phyloP scores from a whole-genome alignment of 2,329 filamentous ascomycete species.

The Capronia americana region DNA sequence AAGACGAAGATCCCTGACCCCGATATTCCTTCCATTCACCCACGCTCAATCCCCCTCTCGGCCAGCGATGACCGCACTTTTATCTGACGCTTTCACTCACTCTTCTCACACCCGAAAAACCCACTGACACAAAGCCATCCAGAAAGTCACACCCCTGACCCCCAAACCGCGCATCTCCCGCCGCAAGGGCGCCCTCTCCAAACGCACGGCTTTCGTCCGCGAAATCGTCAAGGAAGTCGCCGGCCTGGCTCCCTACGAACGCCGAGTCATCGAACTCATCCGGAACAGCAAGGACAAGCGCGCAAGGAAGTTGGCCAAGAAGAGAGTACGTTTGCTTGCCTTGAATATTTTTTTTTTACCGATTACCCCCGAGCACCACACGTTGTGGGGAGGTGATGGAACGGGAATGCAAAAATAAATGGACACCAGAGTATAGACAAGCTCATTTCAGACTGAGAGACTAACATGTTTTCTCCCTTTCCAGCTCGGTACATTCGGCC shows the following conservation, averaged over 20 bases:
- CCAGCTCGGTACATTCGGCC: slow-evolving; percentile 96
- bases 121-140: slow-evolving; percentile 42
- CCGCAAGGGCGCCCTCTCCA: slow-evolving; percentile 95
- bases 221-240: slow-evolving; percentile 98
- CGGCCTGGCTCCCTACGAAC: slow-evolving; percentile 94
- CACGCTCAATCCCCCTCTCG: background rate
- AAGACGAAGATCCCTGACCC: background rate
- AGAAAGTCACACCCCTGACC: slow-evolving; percentile 84
- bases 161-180: slow-evolving; percentile 78
- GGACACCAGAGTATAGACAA: background rate
- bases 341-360: background rate
- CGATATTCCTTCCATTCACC: background rate
- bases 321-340: slow-evolving; percentile 49
- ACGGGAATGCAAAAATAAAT: background rate
- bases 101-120: background rate
- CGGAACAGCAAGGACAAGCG: slow-evolving; percentile 88
- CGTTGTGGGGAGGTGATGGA: background rate
- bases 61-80: background rate
- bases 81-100: background rate
- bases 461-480: slow-evolving; percentile 25
- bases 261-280: slow-evolving; percentile 97
- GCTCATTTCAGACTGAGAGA: slow-evolving; percentile 33
- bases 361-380: background rate
- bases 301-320: slow-evolving; percentile 42
- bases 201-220: slow-evolving; percentile 94